A percentile compares a stretch with the other conserved stretches of the same genome.
phyloP scores from a whole-genome alignment of 371 early-diverging fungal species.

The Mucor racemosus region DNA sequence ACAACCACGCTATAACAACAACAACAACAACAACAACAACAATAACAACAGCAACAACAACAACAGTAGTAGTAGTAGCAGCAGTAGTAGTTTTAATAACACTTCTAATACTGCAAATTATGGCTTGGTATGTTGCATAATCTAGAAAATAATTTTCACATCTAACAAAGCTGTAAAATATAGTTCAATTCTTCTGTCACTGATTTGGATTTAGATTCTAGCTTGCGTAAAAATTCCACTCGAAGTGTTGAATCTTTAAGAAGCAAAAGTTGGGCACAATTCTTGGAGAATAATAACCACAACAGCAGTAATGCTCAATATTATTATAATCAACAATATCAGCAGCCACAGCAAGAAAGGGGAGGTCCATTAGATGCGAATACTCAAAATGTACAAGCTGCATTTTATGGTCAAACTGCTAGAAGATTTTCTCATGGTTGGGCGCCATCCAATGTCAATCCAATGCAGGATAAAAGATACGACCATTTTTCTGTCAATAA shows the following conservation, averaged over 20 bases:
- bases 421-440: conserved; percentile 39
- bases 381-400: conserved; percentile 30
- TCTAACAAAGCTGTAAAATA: not conserved
- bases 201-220: conserved; percentile 47
- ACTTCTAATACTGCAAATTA: conserved; percentile 11
- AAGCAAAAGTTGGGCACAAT: conserved; percentile 58
- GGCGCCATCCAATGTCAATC: conserved; percentile 11
- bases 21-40: too few relatives aligned
- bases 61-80: not conserved
- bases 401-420: conserved; percentile 32
- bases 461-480: not conserved
- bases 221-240: conserved; percentile 31
- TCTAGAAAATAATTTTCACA: not conserved
- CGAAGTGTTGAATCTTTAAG: conserved; percentile 48
- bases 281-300: conserved; percentile 25
- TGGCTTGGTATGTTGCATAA: conserved; percentile 27
- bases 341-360: not conserved
- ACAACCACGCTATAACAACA: conserved; percentile 10
- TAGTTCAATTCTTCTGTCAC: conserved; percentile 33
- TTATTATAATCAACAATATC: conserved; percentile 1
- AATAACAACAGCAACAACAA: too few relatives aligned
- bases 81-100: conserved; percentile 5
- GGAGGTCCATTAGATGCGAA: conserved; percentile 6
- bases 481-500: not conserved
- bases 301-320: conserved; percentile 3